phyloP scores from a whole-genome alignment of 805 yeast genomes.

The Wickerhamomyces pijperi region DNA sequence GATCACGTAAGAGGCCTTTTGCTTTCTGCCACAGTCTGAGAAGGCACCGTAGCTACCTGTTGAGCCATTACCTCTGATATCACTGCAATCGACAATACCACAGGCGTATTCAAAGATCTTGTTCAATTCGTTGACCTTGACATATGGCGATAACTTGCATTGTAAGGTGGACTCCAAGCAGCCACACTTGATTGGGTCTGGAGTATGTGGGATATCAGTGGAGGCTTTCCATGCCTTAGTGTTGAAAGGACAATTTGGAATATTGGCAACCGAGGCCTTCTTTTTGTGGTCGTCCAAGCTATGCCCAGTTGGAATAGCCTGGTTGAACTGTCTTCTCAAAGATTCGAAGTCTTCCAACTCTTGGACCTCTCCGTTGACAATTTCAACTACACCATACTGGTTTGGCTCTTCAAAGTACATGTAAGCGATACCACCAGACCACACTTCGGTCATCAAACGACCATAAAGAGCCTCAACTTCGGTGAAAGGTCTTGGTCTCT shows the following conservation, averaged over 20 bases:
- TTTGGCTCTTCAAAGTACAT: conserved; percentile 75
- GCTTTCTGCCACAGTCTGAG: conserved; percentile 56
- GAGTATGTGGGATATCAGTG: conserved; percentile 54
- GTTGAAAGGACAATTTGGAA: conserved; percentile 39
- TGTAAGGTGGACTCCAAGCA: conserved; percentile 44
- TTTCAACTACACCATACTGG: conserved; percentile 58
- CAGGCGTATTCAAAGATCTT: conserved; percentile 50
- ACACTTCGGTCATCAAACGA: conserved; percentile 58
- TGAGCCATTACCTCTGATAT: conserved; percentile 45
- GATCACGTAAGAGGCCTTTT: conserved; percentile 49
- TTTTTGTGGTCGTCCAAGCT: conserved; percentile 19
- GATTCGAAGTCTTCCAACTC: conserved; percentile 50
- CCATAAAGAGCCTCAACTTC: conserved; percentile 60
- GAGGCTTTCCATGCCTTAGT: conserved; percentile 53
- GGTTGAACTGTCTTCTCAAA: conserved; percentile 40
- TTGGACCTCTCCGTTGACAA: conserved; percentile 30
- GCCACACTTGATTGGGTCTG: conserved; percentile 46
- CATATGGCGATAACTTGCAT: conserved; percentile 44
- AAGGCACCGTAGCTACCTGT: conserved; percentile 54
- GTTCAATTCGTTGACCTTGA: conserved; percentile 37
- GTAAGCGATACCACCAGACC: conserved; percentile 84
- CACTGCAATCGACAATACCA: conserved; percentile 44
- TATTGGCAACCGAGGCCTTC: conserved; percentile 16
- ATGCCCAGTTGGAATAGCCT: conserved; percentile 35
- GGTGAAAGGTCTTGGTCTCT: conserved; percentile 58